Percentiles rank a stretch among this genome's conserved stretches.
Evolutionary conservation across 108 stramenopile genomes (phyloP).

Genomic region (Fragilariopsis cylindrus): DNA sequence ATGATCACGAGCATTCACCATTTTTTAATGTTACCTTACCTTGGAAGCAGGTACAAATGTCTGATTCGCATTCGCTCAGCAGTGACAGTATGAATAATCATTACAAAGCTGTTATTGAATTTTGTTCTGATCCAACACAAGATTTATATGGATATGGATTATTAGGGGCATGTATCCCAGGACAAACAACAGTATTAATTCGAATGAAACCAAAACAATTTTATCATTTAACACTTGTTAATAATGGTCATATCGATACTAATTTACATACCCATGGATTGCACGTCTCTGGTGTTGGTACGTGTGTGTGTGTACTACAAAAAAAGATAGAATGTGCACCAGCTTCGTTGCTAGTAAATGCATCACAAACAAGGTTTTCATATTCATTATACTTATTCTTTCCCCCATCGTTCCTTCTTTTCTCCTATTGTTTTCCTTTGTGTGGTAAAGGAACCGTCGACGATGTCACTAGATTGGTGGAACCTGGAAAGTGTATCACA

Average conservation of each 20-base stretch:
- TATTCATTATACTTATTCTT: no score
- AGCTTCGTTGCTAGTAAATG: no score
- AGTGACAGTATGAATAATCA: not conserved
- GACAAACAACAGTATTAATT: conserved; percentile 13
- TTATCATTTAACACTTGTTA: conserved; percentile 27
- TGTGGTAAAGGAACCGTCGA: conserved; percentile 17
- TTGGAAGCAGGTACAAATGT: not conserved
- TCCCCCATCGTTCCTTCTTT: no score
- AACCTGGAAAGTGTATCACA: conserved; percentile 32
- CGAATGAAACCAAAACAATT: conserved; percentile 19
- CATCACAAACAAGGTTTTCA: no score
- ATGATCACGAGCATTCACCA: not conserved
- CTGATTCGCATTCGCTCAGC: not conserved
- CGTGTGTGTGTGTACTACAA: no score
- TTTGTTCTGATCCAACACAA: conserved; percentile 12
- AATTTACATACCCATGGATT: conserved; percentile 31
- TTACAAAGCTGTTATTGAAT: not conserved
- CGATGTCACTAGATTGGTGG: conserved; percentile 28
- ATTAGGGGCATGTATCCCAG: conserved; percentile 8
- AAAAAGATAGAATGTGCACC: not conserved
- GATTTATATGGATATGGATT: conserved; percentile 11
- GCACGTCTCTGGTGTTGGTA: conserved; percentile 32
- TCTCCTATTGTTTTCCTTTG: no score
- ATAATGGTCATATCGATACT: conserved; percentile 19
- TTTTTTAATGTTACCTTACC: conserved; percentile 5